Base-by-base conservation (phyloP, 106 monocot genomes). In the Apostasia shenzhenica region DNA sequence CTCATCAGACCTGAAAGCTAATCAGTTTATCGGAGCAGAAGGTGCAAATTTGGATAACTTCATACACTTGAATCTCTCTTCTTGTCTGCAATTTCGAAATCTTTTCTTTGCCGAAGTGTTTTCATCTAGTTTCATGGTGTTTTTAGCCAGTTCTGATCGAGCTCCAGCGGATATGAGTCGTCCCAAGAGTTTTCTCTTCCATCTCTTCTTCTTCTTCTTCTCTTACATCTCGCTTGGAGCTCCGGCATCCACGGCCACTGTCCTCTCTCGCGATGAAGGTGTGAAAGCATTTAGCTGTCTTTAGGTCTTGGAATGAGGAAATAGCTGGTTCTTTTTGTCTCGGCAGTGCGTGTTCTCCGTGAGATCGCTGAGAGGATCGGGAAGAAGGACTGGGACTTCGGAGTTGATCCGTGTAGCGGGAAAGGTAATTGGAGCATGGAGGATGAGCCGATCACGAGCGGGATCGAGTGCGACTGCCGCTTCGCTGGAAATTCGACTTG, bases 381-480 rank as follows among this genome's bases (percentile, higher is more conserved):
- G 46, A 81, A 76, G 60, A 60, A 26, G 44, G 57, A 79, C 50
- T 88, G 92, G 92, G 74, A 92, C 44, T 92, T 92, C 78, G 26
- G 39, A 10, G 80, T 79, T 12, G 85, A 88, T 81, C 92, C 92
- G 1, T 92, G 92, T 78, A 73, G 65, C 60, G 74, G 79, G 1
- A 37, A 43, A 12, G 81, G 79, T 6, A 79, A 77, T 12, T 91
- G 86, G 86, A 70, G 3, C 10, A 55, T 80, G 9, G 42, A 67
- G 14, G 14, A 77, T 13, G 62, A 13, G 2, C 12, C 72, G 12
- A 39, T 8, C 4, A 77, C 73, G 42, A 83, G 72, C 75, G 55
- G 8, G 6, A 69, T 92, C 41, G 46, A 1, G 1, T 92, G 92
- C 50, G 73, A 74, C 62, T 92, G 92, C 75, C 68, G 77, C 55